These are phyloP conservation scores for Melaleuca quinquenervia DNA, from an alignment of 345 rosid genomes.

Conservation along the genomic window DNA sequence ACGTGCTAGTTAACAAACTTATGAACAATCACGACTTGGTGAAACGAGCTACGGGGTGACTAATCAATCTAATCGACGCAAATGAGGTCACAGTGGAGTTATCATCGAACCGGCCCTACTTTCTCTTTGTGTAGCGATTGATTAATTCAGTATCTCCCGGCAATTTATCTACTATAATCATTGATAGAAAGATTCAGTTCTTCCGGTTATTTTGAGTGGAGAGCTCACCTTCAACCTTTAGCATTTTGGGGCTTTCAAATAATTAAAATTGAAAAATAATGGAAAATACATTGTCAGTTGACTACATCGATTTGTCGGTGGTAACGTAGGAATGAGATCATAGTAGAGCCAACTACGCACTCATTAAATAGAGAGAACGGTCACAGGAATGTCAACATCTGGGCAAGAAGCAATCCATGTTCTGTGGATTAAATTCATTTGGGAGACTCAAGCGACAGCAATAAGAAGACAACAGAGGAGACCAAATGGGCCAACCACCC, in stretches of 20 bases:
- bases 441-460: not conserved
- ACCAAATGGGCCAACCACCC: not conserved
- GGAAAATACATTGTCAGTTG: too few species aligned
- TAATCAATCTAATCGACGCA: not conserved
- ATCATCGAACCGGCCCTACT: not conserved
- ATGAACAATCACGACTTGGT: not conserved
- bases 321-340: not conserved
- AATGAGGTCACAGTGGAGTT: not conserved
- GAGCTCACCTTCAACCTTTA: too few species aligned
- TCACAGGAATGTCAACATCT: conserved; percentile 16
- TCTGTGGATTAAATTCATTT: conserved; percentile 55
- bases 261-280: too few species aligned
- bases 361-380: not conserved
- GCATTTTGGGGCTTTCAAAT: too few species aligned
- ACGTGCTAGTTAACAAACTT: not conserved
- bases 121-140: not conserved
- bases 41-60: not conserved
- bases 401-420: conserved; percentile 30
- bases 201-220: too few species aligned
- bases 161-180: not conserved
- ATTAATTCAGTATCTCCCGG: not conserved
- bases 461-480: not conserved
- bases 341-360: not conserved
- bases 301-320: not conserved
- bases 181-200: not conserved